phyloP scores from a whole-genome alignment of 2,329 filamentous ascomycete species.

The Westerdykella sp. region DNA sequence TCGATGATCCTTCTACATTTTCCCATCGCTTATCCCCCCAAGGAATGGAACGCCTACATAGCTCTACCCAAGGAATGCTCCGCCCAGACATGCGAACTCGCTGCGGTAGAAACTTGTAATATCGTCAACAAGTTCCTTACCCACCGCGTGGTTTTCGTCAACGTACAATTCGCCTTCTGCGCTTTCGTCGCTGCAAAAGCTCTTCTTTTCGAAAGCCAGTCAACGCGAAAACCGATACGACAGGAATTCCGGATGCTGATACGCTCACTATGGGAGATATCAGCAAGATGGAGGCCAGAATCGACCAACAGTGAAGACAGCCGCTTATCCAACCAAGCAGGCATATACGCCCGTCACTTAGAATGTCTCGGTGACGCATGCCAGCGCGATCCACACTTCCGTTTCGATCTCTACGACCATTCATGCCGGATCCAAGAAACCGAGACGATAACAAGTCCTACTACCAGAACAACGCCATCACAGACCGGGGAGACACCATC shows the following conservation, averaged over 20 bases:
- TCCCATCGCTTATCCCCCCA: constrained; percentile 26
- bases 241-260: constrained; percentile 22
- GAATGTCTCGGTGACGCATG: constrained; percentile 18
- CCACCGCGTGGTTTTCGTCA: constrained; percentile 28
- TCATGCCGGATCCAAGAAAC: constrained; percentile 15
- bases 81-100: constrained; percentile 29
- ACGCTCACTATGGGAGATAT: constrained; percentile 25
- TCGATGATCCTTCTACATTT: constrained; percentile 33
- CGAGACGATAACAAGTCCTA: constrained; percentile 14
- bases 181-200: constrained; percentile 30
- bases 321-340: constrained; percentile 15
- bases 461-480: constrained; percentile 13
- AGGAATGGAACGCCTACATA: constrained; percentile 27
- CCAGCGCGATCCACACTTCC: constrained; percentile 14
- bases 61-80: constrained; percentile 30
- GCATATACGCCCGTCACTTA: constrained; percentile 22
- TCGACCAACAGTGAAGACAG: neutral
- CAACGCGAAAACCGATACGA: constrained; percentile 11
- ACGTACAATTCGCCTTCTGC: constrained; percentile 30
- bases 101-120: constrained; percentile 28
- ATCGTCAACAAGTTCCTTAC: constrained; percentile 30
- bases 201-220: constrained; percentile 24
- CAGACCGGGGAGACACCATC: neutral
- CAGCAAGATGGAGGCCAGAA: constrained; percentile 17
- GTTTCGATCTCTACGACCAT: constrained; percentile 30